phyloP scores from a whole-genome alignment of 306 rosid genomes.

The Rosa multiflora region DNA sequence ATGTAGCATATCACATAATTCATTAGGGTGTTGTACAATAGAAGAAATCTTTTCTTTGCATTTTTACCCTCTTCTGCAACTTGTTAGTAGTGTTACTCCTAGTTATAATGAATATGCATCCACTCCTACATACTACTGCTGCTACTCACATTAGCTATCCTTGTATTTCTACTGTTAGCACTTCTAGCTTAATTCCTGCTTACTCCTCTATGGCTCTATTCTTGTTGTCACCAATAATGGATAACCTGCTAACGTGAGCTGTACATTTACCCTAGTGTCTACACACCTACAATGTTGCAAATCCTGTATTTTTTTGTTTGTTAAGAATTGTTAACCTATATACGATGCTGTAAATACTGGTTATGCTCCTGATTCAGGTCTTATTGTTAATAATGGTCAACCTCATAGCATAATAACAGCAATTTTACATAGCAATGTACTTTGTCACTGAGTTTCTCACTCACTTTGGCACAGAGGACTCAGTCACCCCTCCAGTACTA shows the following conservation, averaged over 20 bases:
- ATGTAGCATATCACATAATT: background rate
- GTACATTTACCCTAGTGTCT: background rate
- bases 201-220: background rate
- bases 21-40: too few relatives aligned
- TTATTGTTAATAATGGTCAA: too few relatives aligned
- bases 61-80: background rate
- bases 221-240: background rate
- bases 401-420: background rate
- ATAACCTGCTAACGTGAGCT: background rate
- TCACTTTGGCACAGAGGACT: background rate
- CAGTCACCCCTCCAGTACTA: background rate
- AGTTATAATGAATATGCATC: background rate
- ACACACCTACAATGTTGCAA: background rate
- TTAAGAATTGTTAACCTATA: too few relatives aligned
- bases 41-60: too few relatives aligned
- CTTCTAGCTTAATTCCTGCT: background rate
- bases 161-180: background rate
- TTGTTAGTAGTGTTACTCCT: background rate
- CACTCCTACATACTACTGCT: background rate
- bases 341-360: background rate
- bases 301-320: background rate
- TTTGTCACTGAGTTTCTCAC: too few relatives aligned
- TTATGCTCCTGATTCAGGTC: background rate
- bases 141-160: background rate
- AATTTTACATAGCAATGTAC: too few relatives aligned